Percentiles rank a stretch among this genome's conserved stretches.
These are phyloP conservation scores for Cyberlindnera nakhonratchasimensis DNA, from an alignment of 805 yeast genomes.

Conservation along the genomic window DNA sequence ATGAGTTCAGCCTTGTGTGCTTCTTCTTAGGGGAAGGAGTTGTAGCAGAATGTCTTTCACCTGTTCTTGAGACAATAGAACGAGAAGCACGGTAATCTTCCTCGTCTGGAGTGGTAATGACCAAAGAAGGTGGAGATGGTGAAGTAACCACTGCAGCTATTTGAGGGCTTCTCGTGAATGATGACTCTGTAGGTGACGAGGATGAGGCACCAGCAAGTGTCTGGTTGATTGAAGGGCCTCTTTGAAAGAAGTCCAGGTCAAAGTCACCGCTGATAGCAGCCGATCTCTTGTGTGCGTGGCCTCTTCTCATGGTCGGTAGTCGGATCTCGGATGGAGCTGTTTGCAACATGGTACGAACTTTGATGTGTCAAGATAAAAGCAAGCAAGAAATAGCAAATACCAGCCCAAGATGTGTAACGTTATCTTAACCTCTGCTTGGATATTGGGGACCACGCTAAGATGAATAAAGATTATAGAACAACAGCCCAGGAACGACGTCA, in stretches of 20 bases:
- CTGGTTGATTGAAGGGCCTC: constrained; percentile 21
- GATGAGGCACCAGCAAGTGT: constrained; percentile 7
- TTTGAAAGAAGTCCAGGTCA: constrained; percentile 37
- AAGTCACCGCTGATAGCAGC: constrained; percentile 89
- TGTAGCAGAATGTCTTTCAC: constrained; percentile 6
- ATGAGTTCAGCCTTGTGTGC: constrained; percentile 36
- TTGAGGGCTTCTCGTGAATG: too few relatives aligned
- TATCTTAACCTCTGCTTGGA: too few relatives aligned
- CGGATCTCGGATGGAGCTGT: constrained; percentile 19
- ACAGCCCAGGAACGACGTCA: too few relatives aligned
- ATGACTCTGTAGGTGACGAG: background rate
- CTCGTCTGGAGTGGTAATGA: constrained; percentile 16
- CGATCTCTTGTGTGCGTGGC: constrained; percentile 80
- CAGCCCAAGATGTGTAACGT: too few relatives aligned
- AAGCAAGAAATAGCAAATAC: background rate
- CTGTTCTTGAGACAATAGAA: constrained; percentile 1
- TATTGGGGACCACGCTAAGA: too few relatives aligned
- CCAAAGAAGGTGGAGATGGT: constrained; percentile 5
- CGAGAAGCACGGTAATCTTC: constrained; percentile 2
- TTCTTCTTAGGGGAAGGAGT: constrained; percentile 26
- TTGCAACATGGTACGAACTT: constrained; percentile 12
- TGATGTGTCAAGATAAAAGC: background rate
- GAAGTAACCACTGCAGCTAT: background rate
- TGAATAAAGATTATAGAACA: too few relatives aligned
- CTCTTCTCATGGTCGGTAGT: constrained; percentile 36